Evolutionary conservation across 2,329 filamentous ascomycete species (phyloP), one percentile per base, ranked within the genome.

Genomic region (Sphaerulina vaccinii): DNA sequence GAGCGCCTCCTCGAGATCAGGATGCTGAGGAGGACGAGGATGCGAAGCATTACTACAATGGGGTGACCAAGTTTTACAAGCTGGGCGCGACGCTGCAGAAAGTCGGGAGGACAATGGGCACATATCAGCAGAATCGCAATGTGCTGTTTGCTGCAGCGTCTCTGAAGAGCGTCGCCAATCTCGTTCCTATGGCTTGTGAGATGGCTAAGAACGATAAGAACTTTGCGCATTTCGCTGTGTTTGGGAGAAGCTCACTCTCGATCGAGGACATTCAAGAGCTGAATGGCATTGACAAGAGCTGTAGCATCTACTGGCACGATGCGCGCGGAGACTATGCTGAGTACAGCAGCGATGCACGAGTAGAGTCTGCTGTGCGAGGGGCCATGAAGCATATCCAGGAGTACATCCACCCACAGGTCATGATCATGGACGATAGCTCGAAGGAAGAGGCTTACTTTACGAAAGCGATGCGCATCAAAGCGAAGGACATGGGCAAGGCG

Each of bases 111-210:
- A 83, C 81, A 0, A 72, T 73, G 21, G 84, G 84, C 3, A 69
- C 71, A 42, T 73, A 73, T 47, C 56, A 66, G 24, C 66, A 71
- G 32, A 88, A 87, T 64, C 80, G 80, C 44, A 90, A 90, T 63
- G 79, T 96, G 13, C 70, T 96, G 2, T 96, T 96, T 66, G 86
- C 85, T 3, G 84, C 87, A 3, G 85, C 88, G 0, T 90, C 79
- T 55, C 71, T 95, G 44, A 81, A 81, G 67, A 93, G 88, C 65
- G 82, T 84, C 13, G 80, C 88, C 0, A 79, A 80, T 24, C 68
- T 96, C 47, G 73, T 96, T 24, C 90, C 90, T 0, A 76, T 96
- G 65, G 89, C 91, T 5, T 97, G 93, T 69, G 82, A 88, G 62
- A 96, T 96, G 91, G 85, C 84, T 5, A 69, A 70, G 18, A 79